A percentile compares a stretch with the other conserved stretches of the same genome.
These are phyloP conservation scores for Vickermania spadyakhi DNA, from an alignment of 208 protist species.

Conservation along the genomic window DNA sequence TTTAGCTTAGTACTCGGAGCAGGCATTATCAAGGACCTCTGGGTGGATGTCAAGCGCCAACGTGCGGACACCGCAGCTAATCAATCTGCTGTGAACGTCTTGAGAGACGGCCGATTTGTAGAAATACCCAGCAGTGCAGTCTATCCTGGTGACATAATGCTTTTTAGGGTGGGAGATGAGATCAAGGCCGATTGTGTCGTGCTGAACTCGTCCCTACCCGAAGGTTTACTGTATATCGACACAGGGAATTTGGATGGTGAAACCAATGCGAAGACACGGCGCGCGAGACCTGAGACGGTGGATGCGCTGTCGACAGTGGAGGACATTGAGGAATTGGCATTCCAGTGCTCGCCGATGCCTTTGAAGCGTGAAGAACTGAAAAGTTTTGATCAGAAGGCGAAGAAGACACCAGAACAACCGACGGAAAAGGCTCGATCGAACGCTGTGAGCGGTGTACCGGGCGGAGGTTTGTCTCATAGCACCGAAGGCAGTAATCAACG, in stretches of 20 bases:
- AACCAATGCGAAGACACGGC: conserved; percentile 80
- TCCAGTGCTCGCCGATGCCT: conserved; percentile 6
- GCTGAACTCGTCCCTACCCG: conserved; percentile 57
- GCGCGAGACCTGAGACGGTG: conserved; percentile 50
- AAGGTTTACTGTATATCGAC: conserved; percentile 84
- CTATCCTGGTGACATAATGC: conserved; percentile 72
- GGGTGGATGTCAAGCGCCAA: conserved; percentile 76
- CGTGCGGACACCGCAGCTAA: conserved; percentile 53
- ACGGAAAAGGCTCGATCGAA: not conserved
- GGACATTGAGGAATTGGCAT: conserved; percentile 42
- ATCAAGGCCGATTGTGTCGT: conserved; percentile 82
- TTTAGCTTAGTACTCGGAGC: conserved; percentile 80
- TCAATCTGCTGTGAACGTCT: conserved; percentile 24
- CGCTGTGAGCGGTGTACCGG: not conserved
- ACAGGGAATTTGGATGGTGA: conserved; percentile 90
- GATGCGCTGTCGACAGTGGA: conserved; percentile 58
- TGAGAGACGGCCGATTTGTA: conserved; percentile 29
- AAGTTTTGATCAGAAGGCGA: not conserved
- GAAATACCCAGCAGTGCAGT: conserved; percentile 54
- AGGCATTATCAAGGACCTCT: conserved; percentile 78
- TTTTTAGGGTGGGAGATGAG: conserved; percentile 46
- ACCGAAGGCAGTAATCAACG: not conserved
- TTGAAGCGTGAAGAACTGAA: not conserved
- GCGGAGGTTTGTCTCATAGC: not conserved
- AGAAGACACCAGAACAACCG: not conserved